phyloP scores from a whole-genome alignment of 164 flowering plant genomes.

The Stephania yunnanensis region DNA sequence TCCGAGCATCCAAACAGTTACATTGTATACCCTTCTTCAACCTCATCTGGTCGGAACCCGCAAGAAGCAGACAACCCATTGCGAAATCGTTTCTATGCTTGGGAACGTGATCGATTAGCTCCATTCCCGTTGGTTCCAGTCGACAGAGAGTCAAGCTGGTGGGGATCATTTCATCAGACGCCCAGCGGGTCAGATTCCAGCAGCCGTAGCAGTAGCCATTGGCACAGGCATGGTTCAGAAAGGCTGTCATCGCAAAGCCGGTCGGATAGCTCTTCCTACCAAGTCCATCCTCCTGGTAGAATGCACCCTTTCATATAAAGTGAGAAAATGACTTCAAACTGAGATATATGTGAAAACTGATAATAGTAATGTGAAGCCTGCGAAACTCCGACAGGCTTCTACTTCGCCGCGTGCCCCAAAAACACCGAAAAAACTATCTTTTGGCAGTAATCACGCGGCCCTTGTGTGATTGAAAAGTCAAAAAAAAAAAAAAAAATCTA shows the following conservation, averaged over 20 bases:
- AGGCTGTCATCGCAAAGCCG: constrained; percentile 62
- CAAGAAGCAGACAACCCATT: constrained; percentile 53
- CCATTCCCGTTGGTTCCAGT: constrained; percentile 46
- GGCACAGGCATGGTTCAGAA: constrained; percentile 73
- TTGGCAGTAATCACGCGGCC: constrained; percentile 26
- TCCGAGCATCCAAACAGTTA: constrained; percentile 53
- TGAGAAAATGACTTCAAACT: constrained; percentile 14
- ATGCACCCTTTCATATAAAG: constrained; percentile 31
- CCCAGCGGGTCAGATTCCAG: constrained; percentile 41
- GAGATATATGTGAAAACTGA: constrained; percentile 7
- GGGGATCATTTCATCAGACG: constrained; percentile 59
- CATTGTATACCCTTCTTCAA: constrained; percentile 45
- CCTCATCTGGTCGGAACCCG: constrained; percentile 47
- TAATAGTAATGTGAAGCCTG: constrained; percentile 20
- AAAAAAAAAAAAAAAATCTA: constrained; percentile 9
- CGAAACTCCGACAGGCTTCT: constrained; percentile 19
- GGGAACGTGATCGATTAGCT: constrained; percentile 76
- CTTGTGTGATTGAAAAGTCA: constrained; percentile 26
- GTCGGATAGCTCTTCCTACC: constrained; percentile 30
- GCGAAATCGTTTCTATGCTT: constrained; percentile 42
- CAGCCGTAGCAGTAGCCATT: constrained; percentile 43
- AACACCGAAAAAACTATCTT: constrained; percentile 23
- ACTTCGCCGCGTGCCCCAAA: constrained; percentile 26
- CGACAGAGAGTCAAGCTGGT: constrained; percentile 54
- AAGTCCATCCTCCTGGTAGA: constrained; percentile 14